Base-by-base conservation (phyloP, 805 yeast genomes). In the Metschnikowia aberdeeniae region DNA sequence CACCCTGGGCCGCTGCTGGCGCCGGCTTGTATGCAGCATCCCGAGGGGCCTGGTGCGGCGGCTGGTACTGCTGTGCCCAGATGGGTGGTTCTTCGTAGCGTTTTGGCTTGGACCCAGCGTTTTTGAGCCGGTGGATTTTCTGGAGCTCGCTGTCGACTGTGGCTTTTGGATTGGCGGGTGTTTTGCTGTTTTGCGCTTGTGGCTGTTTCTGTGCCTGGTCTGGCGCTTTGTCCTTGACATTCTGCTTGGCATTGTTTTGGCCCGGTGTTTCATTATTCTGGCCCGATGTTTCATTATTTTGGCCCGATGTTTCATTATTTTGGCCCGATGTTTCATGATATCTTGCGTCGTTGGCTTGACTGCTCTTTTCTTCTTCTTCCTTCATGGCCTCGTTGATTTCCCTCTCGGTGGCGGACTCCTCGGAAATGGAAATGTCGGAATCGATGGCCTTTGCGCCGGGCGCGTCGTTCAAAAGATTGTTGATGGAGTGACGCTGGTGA, bases 1-100 rank as follows among this genome's bases (percentile, higher is more conserved):
- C 47, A 32, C 49, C 49, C 34, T 17, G 42, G 9, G 51, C 35
- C 11, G 35, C 10, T 31, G 47, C 54, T 29, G 38, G 60, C 22
- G 33, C 41, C 11, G 40, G 34, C 14, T 19, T 26, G 38, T 38
- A n/a, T 20, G 19, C 34, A 8, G 8, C n/a, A 6, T 43, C 43
- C 11, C 43, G 32, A 11, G 31, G 43, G 17, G 43, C 42, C 29
- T 53, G 56, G 3, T 53, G 46, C 11, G 52, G 47, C 5, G 59
- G 56, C 12, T 43, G 65, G 82, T 85, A 87, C 55, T 81, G 84
- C 51, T 75, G 83, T 0, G 96, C 96, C 96, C 96, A 89, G 5
- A 80, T 72, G 4, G 96, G 96, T 3, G 86, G 86, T 37, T 66
- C 70, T 11, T 64, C 63, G 61, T 85, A 85, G 53, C 86, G 67